phyloP scores from a whole-genome alignment of 768 basidiomycete species.

The Collybia nuda region DNA sequence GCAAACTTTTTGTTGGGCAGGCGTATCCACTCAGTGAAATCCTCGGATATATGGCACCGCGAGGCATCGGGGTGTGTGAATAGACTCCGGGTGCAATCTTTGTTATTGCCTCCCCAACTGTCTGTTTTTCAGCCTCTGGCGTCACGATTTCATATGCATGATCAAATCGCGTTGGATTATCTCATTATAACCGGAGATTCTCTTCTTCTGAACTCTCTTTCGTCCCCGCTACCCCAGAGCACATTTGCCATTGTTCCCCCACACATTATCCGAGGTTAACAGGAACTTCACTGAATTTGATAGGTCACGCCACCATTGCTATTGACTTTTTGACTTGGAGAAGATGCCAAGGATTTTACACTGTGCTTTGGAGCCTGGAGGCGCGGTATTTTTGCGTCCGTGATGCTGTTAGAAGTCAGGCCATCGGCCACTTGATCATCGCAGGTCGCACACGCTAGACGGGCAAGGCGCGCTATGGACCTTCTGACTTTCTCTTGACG shows the following conservation, averaged over 20 bases:
- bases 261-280: constrained; percentile 16
- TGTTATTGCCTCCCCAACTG: no score
- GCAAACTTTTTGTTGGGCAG: no score
- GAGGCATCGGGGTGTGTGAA: no score
- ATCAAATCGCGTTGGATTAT: not conserved
- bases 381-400: constrained; percentile 1
- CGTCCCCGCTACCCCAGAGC: not conserved
- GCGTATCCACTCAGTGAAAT: no score
- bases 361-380: not conserved
- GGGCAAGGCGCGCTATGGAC: constrained; percentile 2
- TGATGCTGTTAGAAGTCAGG: not conserved
- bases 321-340: constrained; percentile 1
- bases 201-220: not conserved
- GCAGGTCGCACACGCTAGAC: not conserved
- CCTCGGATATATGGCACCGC: no score
- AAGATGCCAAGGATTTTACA: constrained; percentile 7
- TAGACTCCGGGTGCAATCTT: no score
- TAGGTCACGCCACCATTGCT: constrained; percentile 7
- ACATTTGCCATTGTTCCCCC: constrained; percentile 7
- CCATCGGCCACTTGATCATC: constrained; percentile 10
- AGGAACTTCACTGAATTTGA: constrained; percentile 1
- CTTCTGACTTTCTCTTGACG: not conserved
- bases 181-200: not conserved
- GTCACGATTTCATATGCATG: no score
- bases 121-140: no score